Evolutionary conservation across 2,329 filamentous ascomycete genomes (phyloP), one percentile per base, ranked within the genome.

Genomic region (Colletotrichum chrysophilum): DNA sequence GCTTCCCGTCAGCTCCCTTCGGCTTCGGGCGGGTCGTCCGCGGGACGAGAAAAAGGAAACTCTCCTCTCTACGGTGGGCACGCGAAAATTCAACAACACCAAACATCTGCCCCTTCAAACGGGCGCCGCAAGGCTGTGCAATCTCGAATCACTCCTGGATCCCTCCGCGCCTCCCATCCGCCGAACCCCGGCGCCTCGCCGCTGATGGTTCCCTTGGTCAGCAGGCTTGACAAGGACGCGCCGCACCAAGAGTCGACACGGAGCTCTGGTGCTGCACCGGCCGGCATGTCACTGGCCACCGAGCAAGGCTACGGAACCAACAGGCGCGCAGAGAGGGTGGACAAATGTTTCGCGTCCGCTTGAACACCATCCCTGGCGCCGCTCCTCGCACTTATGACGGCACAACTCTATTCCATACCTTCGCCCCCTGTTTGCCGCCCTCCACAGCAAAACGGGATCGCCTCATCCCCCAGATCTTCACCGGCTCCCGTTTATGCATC

Each of bases 391-490:
- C 70, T 58, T 64, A 38, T 30, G 34, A 36, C 36, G 24, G 28
- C 70, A 48, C 48, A 68, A 65, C 56, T 52, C 64, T 65, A 65
- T 65, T 68, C 58, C 48, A 65, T 38, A 30, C 66, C 60, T 30
- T n/a, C 56, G 36, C 38, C 72, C 72, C 74, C 58, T 74, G 74
- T 36, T 34, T 16, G 32, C 16, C 21, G 16, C 64, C 58, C 74
- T 73, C 74, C 58, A 60, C 70, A 34, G 58, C 34, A 28, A 62
- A 70, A 61, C 56, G 70, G 74, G 43, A 74, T 76, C 61, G 70
- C 74, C 66, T 74, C 74, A 74, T 74, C 70, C 74, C 70, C 74
- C 74, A 69, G 70, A 73, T 76, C 64, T 74, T 34, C 74, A 60
- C 61, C 12, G 26, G 38, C 48, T 4, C 70, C 64, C 38, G 64